These are phyloP conservation scores for Epicoccum nigrum DNA, from an alignment of 2,329 filamentous ascomycete species.

Conservation along the genomic window DNA sequence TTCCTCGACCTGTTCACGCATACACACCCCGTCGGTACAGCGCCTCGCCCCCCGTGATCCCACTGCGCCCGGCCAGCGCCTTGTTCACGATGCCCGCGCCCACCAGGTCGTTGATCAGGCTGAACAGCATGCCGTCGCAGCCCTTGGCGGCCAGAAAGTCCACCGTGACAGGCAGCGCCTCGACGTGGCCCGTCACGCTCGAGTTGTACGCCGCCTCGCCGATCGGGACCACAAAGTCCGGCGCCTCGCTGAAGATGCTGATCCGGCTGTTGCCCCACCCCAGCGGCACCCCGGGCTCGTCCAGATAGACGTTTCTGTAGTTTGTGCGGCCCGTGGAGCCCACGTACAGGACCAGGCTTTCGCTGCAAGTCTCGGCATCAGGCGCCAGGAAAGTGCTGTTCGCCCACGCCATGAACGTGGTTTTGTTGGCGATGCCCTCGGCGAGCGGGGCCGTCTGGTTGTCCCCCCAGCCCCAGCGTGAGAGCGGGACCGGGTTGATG, in stretches of 20 bases:
- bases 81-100: constrained; percentile 56
- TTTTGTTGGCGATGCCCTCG: constrained; percentile 58
- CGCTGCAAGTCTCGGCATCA: constrained; percentile 55
- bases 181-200: constrained; percentile 56
- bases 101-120: constrained; percentile 59
- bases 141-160: constrained; percentile 64
- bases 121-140: constrained; percentile 65
- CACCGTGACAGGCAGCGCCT: constrained; percentile 64
- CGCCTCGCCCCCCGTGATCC: constrained; percentile 50
- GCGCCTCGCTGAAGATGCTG: constrained; percentile 55
- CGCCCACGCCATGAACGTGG: constrained; percentile 57
- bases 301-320: constrained; percentile 55
- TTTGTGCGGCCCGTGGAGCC: constrained; percentile 47
- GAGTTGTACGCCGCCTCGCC: constrained; percentile 54
- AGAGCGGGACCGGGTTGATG: constrained; percentile 56
- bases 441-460: constrained; percentile 47
- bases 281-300: constrained; percentile 53
- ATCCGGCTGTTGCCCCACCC: constrained; percentile 58
- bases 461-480: constrained; percentile 57
- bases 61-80: constrained; percentile 53
- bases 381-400: constrained; percentile 53
- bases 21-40: constrained; percentile 35
- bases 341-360: constrained; percentile 58
- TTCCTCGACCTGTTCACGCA: too few species aligned
- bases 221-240: constrained; percentile 55